Conservation (phyloP, 2,329 filamentous ascomycete species). For the Monosporascus ibericus region DNA sequence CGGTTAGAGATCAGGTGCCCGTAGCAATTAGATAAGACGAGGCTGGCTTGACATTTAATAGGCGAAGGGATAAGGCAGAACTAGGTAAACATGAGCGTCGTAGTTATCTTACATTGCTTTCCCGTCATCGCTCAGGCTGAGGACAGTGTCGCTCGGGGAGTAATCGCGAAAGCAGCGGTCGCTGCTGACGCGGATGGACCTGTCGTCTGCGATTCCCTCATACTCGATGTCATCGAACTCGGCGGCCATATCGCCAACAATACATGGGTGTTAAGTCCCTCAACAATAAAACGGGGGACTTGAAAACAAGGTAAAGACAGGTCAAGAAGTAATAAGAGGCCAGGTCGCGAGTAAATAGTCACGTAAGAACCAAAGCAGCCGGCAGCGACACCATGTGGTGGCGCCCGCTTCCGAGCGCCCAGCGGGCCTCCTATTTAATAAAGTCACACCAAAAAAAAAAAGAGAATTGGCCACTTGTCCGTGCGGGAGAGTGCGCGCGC, state of each 20-base stretch:
- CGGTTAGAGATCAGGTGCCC: neutral
- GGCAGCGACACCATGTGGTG: too few species aligned
- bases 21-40: too few species aligned
- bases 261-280: neutral
- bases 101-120: slow-evolving; percentile 14
- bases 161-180: slow-evolving; percentile 11
- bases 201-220: slow-evolving; percentile 15
- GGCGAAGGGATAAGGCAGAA: neutral
- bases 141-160: slow-evolving; percentile 10
- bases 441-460: too few species aligned
- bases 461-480: too few species aligned
- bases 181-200: slow-evolving; percentile 8
- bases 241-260: neutral
- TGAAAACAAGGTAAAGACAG: too few species aligned
- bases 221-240: slow-evolving; percentile 14
- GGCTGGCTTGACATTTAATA: neutral
- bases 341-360: too few species aligned
- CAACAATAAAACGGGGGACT: too few species aligned
- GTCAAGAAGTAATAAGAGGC: too few species aligned
- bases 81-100: neutral
- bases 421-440: too few species aligned
- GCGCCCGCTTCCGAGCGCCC: too few species aligned
- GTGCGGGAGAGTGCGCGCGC: neutral
- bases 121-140: slow-evolving; percentile 13
- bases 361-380: too few species aligned